Percentiles rank a stretch among this genome's conserved stretches.
These are phyloP conservation scores for Westerdykella sp. DNA, from an alignment of 2,329 filamentous ascomycete species.

Conservation along the genomic window DNA sequence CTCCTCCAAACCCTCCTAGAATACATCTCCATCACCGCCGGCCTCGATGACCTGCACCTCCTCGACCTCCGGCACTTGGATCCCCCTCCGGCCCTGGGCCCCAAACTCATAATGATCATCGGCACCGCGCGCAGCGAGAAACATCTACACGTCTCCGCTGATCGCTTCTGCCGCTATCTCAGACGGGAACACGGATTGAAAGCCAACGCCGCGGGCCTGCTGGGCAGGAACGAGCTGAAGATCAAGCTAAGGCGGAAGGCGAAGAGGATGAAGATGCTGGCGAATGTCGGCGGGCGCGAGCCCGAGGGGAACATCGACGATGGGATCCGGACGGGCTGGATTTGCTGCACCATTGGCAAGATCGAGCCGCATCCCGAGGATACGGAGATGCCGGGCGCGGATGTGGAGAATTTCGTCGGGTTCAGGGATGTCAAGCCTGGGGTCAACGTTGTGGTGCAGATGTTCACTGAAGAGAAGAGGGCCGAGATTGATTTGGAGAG, in stretches of 20 bases:
- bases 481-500: constrained; percentile 60
- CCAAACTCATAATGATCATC: constrained; percentile 87
- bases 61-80: constrained; percentile 80
- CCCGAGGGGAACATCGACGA: constrained; percentile 64
- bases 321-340: constrained; percentile 88
- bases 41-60: constrained; percentile 72
- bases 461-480: constrained; percentile 66
- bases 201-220: constrained; percentile 76
- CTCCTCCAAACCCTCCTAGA: constrained; percentile 68
- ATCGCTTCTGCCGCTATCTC: constrained; percentile 83
- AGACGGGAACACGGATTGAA: constrained; percentile 64
- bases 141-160: constrained; percentile 84
- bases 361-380: constrained; percentile 51
- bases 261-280: constrained; percentile 74
- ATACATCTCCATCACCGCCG: constrained; percentile 76
- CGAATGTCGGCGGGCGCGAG: constrained; percentile 52
- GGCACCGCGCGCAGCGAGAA: constrained; percentile 87
- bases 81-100: constrained; percentile 78
- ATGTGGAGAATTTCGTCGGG: constrained; percentile 59
- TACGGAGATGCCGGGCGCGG: constrained; percentile 21
- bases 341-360: constrained; percentile 82
- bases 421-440: constrained; percentile 60
- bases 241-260: constrained; percentile 75
- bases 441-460: constrained; percentile 61
- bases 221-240: constrained; percentile 87